These are phyloP conservation scores for Cladosporium sphaerospermum DNA, from an alignment of 2,329 filamentous ascomycete genomes.

Conservation along the genomic window DNA sequence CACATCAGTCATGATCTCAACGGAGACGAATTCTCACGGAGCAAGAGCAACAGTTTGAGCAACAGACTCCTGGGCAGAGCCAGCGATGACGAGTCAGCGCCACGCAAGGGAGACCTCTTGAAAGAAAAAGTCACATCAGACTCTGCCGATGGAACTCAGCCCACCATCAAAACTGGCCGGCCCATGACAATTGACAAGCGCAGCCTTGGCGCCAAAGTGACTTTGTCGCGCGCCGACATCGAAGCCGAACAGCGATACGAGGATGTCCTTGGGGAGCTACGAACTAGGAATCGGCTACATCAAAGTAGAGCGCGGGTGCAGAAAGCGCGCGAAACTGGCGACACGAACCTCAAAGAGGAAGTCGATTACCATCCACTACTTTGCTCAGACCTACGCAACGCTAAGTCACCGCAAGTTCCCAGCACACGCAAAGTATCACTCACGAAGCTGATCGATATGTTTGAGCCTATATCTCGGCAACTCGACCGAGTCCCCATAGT, in stretches of 20 bases:
- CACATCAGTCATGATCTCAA: constrained; percentile 29
- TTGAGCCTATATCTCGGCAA: background rate
- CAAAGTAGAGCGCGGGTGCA: background rate
- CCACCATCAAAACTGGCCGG: background rate
- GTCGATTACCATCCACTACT: background rate
- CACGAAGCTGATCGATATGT: background rate
- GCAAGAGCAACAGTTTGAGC: background rate
- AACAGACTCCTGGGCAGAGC: background rate
- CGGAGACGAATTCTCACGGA: background rate
- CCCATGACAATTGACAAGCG: background rate
- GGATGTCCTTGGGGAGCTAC: background rate
- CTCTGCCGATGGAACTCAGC: background rate
- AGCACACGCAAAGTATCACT: background rate
- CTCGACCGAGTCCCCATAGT: constrained; percentile 21
- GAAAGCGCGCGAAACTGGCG: background rate
- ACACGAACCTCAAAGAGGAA: background rate
- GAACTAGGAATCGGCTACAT: background rate
- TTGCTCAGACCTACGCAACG: constrained; percentile 3
- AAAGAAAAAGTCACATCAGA: background rate
- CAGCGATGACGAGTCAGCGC: background rate
- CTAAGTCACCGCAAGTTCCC: background rate
- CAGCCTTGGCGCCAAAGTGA: background rate
- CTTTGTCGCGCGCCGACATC: background rate
- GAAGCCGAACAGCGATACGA: constrained; percentile 4
- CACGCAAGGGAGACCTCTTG: background rate